Base-by-base conservation (phyloP, 1,284 basidiomycete genomes). In the Afroboletus lepidellus region DNA sequence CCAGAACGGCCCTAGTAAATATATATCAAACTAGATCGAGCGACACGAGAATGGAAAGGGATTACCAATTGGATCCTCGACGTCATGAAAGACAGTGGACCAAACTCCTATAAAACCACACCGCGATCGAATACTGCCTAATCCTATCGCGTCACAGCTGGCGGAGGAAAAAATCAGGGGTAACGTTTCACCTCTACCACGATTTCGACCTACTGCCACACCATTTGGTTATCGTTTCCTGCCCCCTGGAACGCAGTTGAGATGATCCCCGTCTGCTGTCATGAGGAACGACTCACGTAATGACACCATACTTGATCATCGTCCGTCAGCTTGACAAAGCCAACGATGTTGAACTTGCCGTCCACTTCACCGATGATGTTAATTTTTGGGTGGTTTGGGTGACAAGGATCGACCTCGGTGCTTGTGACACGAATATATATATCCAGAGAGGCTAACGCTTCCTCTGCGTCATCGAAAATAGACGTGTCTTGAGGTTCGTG, bases 41-140 rank as follows among this genome's bases (percentile, higher is more conserved):
- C 11, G 9, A 3, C 9, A 5, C 4, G 24, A 8, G n/a, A 37
- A 7, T 15, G 1, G 16, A 39, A 27, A 18, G 20, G 12, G 45
- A 67, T 37, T 27, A 81, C 80, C 80, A 54, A 81, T 73, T 21
- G 81, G 81, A 60, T 83, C 81, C 30, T 76, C 77, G 1, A 48
- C 54, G 27, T 87, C 83, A 55, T 89, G 86, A 38, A 81, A 78
- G 7, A 81, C 70, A 0, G 86, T 88, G 2, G 85, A 84, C 86
- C 86, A 89, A 9, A 78, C 57, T 0, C 86, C 86, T 13, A 87
- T 61, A 1, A 84, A 74, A 16, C 86, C 86, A 62, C 71, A 83
- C 5, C 67, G 67, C 8, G 85, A 87, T 9, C 80, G 75, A 16
- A 84, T 60, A 5, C 75, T 77, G 11, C 87, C 85, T 15, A 88